A percentile compares a stretch with the other conserved stretches of the same genome.
phyloP scores from a whole-genome alignment of 2,329 filamentous ascomycete genomes.

The Verticillium nubilum region DNA sequence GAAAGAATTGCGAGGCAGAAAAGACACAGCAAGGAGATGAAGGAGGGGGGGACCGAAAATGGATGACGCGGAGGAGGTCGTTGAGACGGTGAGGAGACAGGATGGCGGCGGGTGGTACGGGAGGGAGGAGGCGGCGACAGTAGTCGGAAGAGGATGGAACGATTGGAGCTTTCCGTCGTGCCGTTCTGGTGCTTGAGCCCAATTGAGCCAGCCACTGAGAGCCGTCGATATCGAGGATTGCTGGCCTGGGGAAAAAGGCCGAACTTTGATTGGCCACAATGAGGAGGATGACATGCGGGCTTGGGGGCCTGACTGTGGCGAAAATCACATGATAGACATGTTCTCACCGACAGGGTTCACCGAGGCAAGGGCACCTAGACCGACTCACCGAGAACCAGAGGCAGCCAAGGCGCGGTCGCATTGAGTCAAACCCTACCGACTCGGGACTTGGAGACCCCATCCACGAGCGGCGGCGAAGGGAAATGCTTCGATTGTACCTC shows the following conservation, averaged over 20 bases:
- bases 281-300: background rate
- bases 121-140: background rate
- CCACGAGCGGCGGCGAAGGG: too few species aligned
- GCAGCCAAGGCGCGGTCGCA: too few species aligned
- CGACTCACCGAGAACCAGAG: background rate
- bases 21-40: background rate
- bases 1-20: background rate
- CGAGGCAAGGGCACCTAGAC: background rate
- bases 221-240: background rate
- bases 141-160: background rate
- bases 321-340: background rate
- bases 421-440: too few species aligned
- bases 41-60: background rate
- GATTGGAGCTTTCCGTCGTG: background rate
- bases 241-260: background rate
- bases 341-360: background rate
- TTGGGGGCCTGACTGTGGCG: background rate
- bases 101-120: background rate
- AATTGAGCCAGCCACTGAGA: background rate
- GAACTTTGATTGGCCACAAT: background rate
- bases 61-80: background rate
- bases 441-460: too few species aligned
- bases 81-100: slow-evolving; percentile 1
- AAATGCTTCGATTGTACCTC: too few species aligned
- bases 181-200: too few species aligned